Base-by-base conservation (phyloP, 1,139 yeast species). In the Diutina neorugosa region DNA sequence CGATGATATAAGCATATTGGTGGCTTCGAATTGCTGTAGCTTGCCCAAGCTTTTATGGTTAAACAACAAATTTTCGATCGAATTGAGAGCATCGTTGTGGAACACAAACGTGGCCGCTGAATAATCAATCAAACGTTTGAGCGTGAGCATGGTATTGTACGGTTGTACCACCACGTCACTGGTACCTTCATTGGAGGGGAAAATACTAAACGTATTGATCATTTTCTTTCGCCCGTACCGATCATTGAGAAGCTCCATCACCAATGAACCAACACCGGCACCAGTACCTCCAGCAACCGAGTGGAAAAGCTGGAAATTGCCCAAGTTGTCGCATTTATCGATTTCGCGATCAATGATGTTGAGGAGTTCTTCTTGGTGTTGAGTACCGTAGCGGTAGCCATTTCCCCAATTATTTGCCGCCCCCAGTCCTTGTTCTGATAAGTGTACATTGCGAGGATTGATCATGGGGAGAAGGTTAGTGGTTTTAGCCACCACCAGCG, bases 251-350 rank as follows among this genome's bases (percentile, higher is more conserved):
- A 82, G 72, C 65, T 93, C 98, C 52, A 93, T 69, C 51, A 93
- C 62, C 57, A 79, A 79, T 0, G 96, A 88, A 0, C 98, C 98
- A 49, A 90, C 81, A 7, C 98, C 98, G 0, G 96, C 86, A 0
- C 98, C 98, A 0, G 98, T 93, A 42, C 98, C 98, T 25, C 98
- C 98, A 0, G 97, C 98, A n/a, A 94, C 96, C 16, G 97, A 88
- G 66, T 93, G 98, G 55, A 91, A 69, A 58, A 93, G 70, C 71
- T 90, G 96, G 65, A 94, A 93, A 6, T 95, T 95, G 57, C 90
- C 93, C 54, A 91, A 71, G 55, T 87, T 85, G 57, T 93, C 98
- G 61, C 96, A 86, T 44, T 88, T 86, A 63, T 93, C 98, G 48
- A 91, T 78, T 62, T 93, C 98, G 56, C 96, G 76, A 63, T 91